A percentile compares a stretch with the other conserved stretches of the same genome.
Evolutionary conservation across 148 eudicot genomes (phyloP).

Genomic region (Vaccinium macrocarpon): DNA sequence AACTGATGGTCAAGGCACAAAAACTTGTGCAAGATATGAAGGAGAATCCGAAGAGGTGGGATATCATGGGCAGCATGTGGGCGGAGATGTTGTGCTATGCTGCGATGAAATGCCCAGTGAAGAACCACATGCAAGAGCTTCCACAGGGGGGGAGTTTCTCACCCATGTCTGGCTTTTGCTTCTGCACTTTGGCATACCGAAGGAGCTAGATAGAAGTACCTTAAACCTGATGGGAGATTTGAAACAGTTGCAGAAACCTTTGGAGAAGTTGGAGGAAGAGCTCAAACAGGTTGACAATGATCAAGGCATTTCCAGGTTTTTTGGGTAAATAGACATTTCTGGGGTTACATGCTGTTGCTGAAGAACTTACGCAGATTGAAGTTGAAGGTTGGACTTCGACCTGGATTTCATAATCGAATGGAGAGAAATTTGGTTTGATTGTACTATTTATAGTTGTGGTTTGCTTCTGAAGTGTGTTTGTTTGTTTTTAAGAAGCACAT

Average conservation of each 20-base stretch:
- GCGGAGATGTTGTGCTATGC: constrained; percentile 11
- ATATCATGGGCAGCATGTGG: not conserved
- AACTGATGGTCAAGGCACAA: not conserved
- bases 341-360: too few relatives aligned
- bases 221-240: not conserved
- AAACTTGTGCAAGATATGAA: not conserved
- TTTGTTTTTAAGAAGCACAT: not conserved
- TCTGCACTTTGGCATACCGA: not conserved
- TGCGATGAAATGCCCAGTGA: not conserved
- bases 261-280: too few relatives aligned
- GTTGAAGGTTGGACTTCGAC: too few relatives aligned
- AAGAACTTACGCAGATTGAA: too few relatives aligned
- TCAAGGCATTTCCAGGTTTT: too few relatives aligned
- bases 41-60: not conserved
- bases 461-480: not conserved
- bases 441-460: not conserved
- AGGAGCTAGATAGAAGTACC: not conserved
- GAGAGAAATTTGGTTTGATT: not conserved
- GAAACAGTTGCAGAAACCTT: too few relatives aligned
- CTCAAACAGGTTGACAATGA: too few relatives aligned
- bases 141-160: constrained; percentile 1
- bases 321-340: too few relatives aligned
- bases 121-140: not conserved
- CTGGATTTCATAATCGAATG: not conserved
- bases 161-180: constrained; percentile 13